Conservation (phyloP, 225 moss, liverwort and hornwort species). For the Pseudisothecium myosuroides region DNA sequence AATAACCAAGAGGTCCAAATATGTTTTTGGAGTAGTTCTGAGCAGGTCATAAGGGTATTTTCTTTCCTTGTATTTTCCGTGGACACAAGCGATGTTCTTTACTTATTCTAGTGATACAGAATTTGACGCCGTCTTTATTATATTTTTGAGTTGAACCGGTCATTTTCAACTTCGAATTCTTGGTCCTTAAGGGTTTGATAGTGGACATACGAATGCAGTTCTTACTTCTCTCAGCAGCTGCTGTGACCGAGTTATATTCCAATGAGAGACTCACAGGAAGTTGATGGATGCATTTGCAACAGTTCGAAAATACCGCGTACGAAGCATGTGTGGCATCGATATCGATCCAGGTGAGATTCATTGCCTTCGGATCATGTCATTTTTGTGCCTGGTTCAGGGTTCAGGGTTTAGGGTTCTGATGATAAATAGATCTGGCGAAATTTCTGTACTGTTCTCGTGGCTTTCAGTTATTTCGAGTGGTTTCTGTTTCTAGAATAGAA, state of each 20-base stretch:
- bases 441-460: neutral
- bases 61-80: neutral
- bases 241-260: neutral
- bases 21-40: neutral
- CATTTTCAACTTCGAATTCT: neutral
- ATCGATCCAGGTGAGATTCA: slow-evolving; percentile 58
- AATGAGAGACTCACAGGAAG: neutral
- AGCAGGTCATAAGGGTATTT: neutral
- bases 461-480: neutral
- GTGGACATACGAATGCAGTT: neutral
- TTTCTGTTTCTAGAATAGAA: neutral
- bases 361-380: neutral
- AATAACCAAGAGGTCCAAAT: neutral
- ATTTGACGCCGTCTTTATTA: neutral
- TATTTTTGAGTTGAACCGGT: neutral
- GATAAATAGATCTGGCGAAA: neutral
- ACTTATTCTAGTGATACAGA: neutral
- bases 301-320: slow-evolving; percentile 74
- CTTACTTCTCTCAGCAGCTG: neutral
- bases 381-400: neutral
- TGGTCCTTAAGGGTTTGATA: neutral
- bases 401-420: neutral
- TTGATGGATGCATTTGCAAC: slow-evolving; percentile 15
- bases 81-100: neutral
- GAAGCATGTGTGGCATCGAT: slow-evolving; percentile 79